A percentile compares a stretch with the other conserved stretches of the same genome.
phyloP scores from a whole-genome alignment of 345 rosid species.

The Pugionium dolabratum region DNA sequence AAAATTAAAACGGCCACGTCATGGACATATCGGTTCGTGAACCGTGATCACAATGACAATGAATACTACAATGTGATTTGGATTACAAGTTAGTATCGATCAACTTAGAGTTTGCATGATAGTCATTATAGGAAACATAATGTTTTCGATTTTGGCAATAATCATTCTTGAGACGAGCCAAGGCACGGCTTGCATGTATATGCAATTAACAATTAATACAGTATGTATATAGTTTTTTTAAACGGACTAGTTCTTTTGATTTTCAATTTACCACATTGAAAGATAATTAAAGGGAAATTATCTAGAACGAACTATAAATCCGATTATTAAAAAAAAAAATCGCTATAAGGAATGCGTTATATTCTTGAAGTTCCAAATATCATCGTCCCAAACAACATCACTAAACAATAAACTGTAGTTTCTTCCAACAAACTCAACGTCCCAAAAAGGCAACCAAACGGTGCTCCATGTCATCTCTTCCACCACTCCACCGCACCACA shows the following conservation, averaged over 20 bases:
- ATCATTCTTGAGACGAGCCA: background rate
- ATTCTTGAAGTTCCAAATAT: conserved; percentile 66
- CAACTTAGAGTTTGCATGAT: background rate
- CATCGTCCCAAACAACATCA: conserved; percentile 68
- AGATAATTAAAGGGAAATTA: background rate
- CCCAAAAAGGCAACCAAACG: conserved; percentile 62
- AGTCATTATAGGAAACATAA: background rate
- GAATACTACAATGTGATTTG: too few species aligned
- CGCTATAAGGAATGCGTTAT: conserved; percentile 35
- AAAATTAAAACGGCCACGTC: too few species aligned
- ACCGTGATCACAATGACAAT: too few species aligned
- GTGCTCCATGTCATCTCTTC: conserved; percentile 66
- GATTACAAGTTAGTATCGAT: background rate
- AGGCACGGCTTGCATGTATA: background rate
- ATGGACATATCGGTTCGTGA: too few species aligned
- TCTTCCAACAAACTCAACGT: conserved; percentile 52
- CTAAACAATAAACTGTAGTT: conserved; percentile 45
- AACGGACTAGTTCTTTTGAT: background rate
- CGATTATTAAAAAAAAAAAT: conserved; percentile 5
- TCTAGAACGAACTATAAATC: background rate
- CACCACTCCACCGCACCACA: conserved; percentile 40
- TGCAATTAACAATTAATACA: background rate
- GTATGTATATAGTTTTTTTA: conserved; percentile 12
- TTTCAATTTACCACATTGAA: background rate
- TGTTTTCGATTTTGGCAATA: background rate